A percentile compares a stretch with the other conserved stretches of the same genome.
Conservation (phyloP, 805 yeast species). For the Priceomyces carsonii region DNA sequence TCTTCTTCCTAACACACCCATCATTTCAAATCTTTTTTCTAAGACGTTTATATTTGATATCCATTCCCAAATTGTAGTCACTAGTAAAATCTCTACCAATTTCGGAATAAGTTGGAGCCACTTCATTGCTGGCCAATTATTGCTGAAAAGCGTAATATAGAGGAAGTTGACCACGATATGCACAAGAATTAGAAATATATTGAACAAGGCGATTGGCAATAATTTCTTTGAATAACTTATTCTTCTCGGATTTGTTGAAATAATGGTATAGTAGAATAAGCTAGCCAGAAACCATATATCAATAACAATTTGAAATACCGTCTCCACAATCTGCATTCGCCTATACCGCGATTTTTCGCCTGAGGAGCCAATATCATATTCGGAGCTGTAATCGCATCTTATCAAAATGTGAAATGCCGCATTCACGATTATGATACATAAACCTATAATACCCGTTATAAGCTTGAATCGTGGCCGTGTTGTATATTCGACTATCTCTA, state of each 20-base stretch:
- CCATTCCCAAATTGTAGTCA: slow-evolving; percentile 69
- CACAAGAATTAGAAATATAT: slow-evolving; percentile 40
- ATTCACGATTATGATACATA: slow-evolving; percentile 24
- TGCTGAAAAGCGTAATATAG: slow-evolving; percentile 24
- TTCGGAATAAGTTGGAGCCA: slow-evolving; percentile 46
- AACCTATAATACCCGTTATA: slow-evolving; percentile 29
- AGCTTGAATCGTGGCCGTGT: slow-evolving; percentile 28
- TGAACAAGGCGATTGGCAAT: slow-evolving; percentile 49
- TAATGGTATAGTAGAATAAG: slow-evolving; percentile 37
- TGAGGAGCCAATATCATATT: background rate
- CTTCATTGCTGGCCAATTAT: slow-evolving; percentile 46
- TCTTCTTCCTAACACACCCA: slow-evolving; percentile 64
- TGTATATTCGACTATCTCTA: slow-evolving; percentile 49
- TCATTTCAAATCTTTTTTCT: slow-evolving; percentile 51
- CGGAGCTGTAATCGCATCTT: slow-evolving; percentile 3
- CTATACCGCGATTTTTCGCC: slow-evolving; percentile 2
- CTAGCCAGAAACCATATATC: slow-evolving; percentile 31
- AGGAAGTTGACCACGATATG: slow-evolving; percentile 33
- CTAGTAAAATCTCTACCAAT: slow-evolving; percentile 48
- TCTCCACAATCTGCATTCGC: slow-evolving; percentile 28
- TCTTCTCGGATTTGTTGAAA: slow-evolving; percentile 34
- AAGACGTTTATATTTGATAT: slow-evolving; percentile 51
- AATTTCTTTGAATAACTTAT: slow-evolving; percentile 49
- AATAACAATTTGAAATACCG: slow-evolving; percentile 26
- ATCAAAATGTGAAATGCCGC: slow-evolving; percentile 7